phyloP scores from a whole-genome alignment of 2,329 filamentous ascomycete species.

The Aspergillus neotritici region DNA sequence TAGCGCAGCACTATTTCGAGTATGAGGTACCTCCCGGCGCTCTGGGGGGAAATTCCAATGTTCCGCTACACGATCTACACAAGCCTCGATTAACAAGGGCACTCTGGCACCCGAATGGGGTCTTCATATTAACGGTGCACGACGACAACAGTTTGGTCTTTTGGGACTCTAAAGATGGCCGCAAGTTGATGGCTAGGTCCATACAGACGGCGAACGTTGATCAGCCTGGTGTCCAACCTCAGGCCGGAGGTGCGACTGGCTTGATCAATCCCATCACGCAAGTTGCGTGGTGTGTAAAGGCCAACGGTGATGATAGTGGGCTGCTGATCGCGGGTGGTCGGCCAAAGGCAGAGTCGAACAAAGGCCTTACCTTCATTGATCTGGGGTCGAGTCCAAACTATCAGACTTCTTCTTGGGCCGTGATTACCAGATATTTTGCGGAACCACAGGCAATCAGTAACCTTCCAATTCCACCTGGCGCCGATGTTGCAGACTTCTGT shows the following conservation, averaged over 20 bases:
- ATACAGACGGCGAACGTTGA: slow-evolving; percentile 69
- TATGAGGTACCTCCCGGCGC: slow-evolving; percentile 78
- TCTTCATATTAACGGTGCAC: slow-evolving; percentile 78
- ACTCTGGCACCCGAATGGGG: slow-evolving; percentile 90
- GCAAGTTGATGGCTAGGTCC: slow-evolving; percentile 76
- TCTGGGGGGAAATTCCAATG: slow-evolving; percentile 67
- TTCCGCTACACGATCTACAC: slow-evolving; percentile 56
- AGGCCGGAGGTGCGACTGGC: slow-evolving; percentile 48
- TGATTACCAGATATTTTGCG: slow-evolving; percentile 70
- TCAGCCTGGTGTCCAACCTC: slow-evolving; percentile 50
- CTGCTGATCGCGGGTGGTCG: slow-evolving; percentile 80
- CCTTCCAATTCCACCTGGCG: slow-evolving; percentile 69
- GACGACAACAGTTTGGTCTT: slow-evolving; percentile 89
- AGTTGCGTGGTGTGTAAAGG: slow-evolving; percentile 89
- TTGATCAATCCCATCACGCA: slow-evolving; percentile 69
- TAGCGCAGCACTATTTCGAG: slow-evolving; percentile 69
- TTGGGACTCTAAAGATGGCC: slow-evolving; percentile 88
- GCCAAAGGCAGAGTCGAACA: slow-evolving; percentile 59
- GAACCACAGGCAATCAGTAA: slow-evolving; percentile 66
- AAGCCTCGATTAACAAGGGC: slow-evolving; percentile 74
- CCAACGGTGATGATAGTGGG: slow-evolving; percentile 88
- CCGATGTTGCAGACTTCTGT: slow-evolving; percentile 73
- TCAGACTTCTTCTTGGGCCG: slow-evolving; percentile 83
- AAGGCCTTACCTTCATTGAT: slow-evolving; percentile 83
- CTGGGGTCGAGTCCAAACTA: slow-evolving; percentile 85